Percentiles rank a stretch among this genome's conserved stretches.
Conservation (phyloP, 495 filamentous ascomycete species). For the Bathelium albidoporum region DNA sequence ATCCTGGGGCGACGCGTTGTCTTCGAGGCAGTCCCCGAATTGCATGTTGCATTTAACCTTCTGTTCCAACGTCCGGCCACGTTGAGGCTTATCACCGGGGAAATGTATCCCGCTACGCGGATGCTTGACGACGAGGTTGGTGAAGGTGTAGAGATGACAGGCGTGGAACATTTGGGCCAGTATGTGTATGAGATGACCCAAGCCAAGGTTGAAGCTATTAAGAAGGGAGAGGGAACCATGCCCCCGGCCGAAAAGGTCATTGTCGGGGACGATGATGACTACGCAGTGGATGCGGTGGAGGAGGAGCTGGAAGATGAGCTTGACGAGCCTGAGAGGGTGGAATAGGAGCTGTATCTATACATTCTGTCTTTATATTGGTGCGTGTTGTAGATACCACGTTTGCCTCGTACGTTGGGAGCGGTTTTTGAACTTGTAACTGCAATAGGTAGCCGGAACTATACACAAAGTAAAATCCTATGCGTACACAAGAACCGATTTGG, state of each 20-base stretch:
- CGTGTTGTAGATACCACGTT: background rate
- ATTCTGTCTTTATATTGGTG: background rate
- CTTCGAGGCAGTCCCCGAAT: conserved; percentile 81
- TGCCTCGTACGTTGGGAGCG: background rate
- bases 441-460: too few species aligned
- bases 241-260: conserved; percentile 8
- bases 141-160: conserved; percentile 58
- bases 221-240: conserved; percentile 29
- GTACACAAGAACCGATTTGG: too few species aligned
- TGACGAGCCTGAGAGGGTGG: background rate
- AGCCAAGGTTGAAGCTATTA: conserved; percentile 62
- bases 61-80: conserved; percentile 63
- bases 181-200: conserved; percentile 96
- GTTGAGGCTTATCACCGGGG: conserved; percentile 67
- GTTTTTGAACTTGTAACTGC: background rate
- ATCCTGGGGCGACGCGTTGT: conserved; percentile 83
- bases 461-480: too few species aligned
- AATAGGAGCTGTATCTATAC: background rate
- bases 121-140: conserved; percentile 39
- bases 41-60: conserved; percentile 71
- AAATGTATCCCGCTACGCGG: conserved; percentile 69
- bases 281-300: conserved; percentile 25
- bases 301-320: conserved; percentile 11
- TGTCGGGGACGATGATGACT: conserved; percentile 20
- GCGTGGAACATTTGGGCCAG: conserved; percentile 88